These are phyloP conservation scores for Chlorella sp. DNA, from an alignment of 139 green algal species.

Conservation along the genomic window DNA sequence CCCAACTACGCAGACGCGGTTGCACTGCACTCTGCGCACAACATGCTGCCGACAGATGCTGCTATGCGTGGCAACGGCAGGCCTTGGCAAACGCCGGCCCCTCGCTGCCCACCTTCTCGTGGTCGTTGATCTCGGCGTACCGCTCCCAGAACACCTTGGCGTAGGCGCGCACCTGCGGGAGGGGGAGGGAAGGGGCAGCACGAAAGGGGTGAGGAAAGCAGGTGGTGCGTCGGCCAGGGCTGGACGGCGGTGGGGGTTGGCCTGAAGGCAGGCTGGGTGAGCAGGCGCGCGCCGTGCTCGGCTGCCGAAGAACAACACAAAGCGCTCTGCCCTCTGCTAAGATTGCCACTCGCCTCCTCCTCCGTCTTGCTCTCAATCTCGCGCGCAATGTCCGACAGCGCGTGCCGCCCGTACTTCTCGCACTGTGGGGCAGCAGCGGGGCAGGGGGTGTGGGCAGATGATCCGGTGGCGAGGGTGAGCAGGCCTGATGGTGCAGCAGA, in stretches of 20 bases:
- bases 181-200: background rate
- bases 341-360: slow-evolving; percentile 77
- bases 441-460: no score
- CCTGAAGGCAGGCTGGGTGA: no score
- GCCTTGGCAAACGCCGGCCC: no score
- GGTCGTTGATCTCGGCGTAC: slow-evolving; percentile 79
- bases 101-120: slow-evolving; percentile 62
- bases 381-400: slow-evolving; percentile 76
- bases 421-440: slow-evolving; percentile 36
- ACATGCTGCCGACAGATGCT: no score
- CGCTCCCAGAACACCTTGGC: slow-evolving; percentile 81
- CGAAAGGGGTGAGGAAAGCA: background rate
- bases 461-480: no score
- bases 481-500: no score
- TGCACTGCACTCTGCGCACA: no score
- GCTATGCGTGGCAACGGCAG: no score
- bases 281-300: no score
- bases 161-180: slow-evolving; percentile 61
- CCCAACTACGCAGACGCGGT: no score
- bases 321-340: background rate
- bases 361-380: slow-evolving; percentile 96
- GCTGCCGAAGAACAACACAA: no score
- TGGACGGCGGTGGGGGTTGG: background rate
- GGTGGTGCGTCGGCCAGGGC: background rate
- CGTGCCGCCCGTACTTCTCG: slow-evolving; percentile 89